Evolutionary conservation across 495 filamentous ascomycete species (phyloP).

Genomic region (Diplogelasinospora grovesii): DNA sequence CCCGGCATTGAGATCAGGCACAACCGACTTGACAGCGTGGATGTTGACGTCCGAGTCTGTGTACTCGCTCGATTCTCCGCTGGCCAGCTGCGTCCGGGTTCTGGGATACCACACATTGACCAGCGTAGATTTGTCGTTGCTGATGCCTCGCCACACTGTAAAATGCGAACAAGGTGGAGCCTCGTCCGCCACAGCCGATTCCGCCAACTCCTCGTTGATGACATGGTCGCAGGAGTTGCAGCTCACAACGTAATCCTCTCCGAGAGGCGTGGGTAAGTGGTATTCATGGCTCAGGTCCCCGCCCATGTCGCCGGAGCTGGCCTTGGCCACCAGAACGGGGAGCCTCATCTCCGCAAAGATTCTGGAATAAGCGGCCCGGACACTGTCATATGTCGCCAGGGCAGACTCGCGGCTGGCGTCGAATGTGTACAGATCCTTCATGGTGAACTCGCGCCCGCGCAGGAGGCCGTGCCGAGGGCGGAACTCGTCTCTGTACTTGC

Average conservation of each 20-base stretch:
- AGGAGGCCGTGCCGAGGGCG: slow-evolving; percentile 83
- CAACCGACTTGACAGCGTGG: slow-evolving; percentile 60
- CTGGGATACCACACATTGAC: slow-evolving; percentile 61
- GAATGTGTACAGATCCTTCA: slow-evolving; percentile 99
- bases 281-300: slow-evolving; percentile 92
- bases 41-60: slow-evolving; percentile 55
- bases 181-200: slow-evolving; percentile 6
- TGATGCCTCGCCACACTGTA: slow-evolving; percentile 59
- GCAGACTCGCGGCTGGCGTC: slow-evolving; percentile 62
- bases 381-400: slow-evolving; percentile 66
- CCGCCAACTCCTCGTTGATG: slow-evolving; percentile 73
- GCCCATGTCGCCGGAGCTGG: slow-evolving; percentile 93
- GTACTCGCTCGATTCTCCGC: slow-evolving; percentile 13
- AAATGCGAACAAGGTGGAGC: slow-evolving; percentile 1
- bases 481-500: slow-evolving; percentile 91
- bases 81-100: slow-evolving; percentile 14
- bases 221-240: slow-evolving; percentile 69
- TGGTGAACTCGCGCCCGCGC: slow-evolving; percentile 86
- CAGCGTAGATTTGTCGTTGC: slow-evolving; percentile 57
- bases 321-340: slow-evolving; percentile 76
- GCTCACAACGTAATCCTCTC: slow-evolving; percentile 77
- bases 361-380: slow-evolving; percentile 59
- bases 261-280: slow-evolving; percentile 71
- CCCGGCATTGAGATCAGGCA: slow-evolving; percentile 67
- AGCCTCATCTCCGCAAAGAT: slow-evolving; percentile 81